phyloP scores from a whole-genome alignment of 495 filamentous ascomycete species.

The Talaromyces borbonicus region DNA sequence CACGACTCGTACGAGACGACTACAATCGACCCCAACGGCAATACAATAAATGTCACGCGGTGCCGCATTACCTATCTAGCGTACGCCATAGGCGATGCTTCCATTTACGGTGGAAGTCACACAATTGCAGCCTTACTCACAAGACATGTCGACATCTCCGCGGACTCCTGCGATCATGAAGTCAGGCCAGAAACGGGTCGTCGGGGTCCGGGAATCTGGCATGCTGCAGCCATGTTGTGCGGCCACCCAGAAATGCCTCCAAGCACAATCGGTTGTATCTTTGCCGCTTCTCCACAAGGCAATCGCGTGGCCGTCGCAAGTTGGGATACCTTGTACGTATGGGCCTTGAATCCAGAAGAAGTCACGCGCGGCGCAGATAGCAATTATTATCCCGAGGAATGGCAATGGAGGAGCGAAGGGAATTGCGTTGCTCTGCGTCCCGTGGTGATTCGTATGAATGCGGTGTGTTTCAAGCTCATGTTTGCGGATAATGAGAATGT shows the following conservation, averaged over 20 bases:
- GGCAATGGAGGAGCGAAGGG: conserved; percentile 10
- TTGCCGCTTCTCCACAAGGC: conserved; percentile 29
- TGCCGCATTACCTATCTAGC: conserved; percentile 36
- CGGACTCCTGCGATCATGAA: conserved; percentile 32
- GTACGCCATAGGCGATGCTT: conserved; percentile 31
- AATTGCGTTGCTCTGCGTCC: conserved; percentile 24
- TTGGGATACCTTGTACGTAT: conserved; percentile 38
- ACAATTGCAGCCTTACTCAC: conserved; percentile 32
- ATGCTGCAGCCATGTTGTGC: conserved; percentile 29
- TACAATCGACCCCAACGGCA: too few relatives aligned
- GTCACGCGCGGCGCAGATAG: conserved; percentile 19
- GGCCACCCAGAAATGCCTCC: conserved; percentile 24
- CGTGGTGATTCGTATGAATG: conserved; percentile 24
- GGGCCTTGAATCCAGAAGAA: conserved; percentile 30
- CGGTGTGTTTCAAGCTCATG: conserved; percentile 29
- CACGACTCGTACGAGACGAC: conserved; percentile 21
- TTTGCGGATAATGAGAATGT: conserved; percentile 31
- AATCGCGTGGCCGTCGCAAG: conserved; percentile 35
- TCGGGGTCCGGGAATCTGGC: conserved; percentile 17
- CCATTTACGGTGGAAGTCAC: conserved; percentile 28
- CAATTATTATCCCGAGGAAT: conserved; percentile 24
- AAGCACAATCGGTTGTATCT: conserved; percentile 31
- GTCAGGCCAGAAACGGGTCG: conserved; percentile 35
- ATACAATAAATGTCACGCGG: too few relatives aligned
- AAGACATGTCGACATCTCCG: conserved; percentile 25